Conservation (phyloP, 129 eudicot genomes). For the Artemisia argyi region DNA sequence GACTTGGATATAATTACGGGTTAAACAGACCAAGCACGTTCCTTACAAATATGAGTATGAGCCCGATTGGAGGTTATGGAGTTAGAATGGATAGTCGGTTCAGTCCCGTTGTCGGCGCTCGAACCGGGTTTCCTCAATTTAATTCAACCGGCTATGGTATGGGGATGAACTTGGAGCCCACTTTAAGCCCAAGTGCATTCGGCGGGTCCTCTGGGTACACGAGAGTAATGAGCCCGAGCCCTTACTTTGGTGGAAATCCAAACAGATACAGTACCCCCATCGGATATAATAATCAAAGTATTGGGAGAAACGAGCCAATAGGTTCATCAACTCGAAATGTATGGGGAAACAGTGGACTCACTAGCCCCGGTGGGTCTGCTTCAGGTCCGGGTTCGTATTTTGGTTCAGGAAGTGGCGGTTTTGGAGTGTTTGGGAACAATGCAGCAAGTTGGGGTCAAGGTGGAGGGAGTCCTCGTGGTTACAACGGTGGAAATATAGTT, state of each 20-base stretch:
- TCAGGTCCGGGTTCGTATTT: constrained; percentile 53
- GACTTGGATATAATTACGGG: constrained; percentile 45
- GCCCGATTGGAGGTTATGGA: constrained; percentile 62
- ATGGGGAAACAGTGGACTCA: constrained; percentile 70
- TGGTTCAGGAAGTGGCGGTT: constrained; percentile 60
- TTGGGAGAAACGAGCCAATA: constrained; percentile 49
- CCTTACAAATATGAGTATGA: constrained; percentile 50
- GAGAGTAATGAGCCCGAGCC: constrained; percentile 58
- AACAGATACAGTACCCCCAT: constrained; percentile 68
- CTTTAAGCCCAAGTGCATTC: constrained; percentile 52
- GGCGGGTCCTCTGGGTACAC: constrained; percentile 60
- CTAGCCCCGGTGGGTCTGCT: constrained; percentile 42
- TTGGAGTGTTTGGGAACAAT: constrained; percentile 68
- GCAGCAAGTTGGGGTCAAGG: constrained; percentile 61
- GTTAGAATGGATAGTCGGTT: constrained; percentile 73
- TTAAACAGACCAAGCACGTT: constrained; percentile 53
- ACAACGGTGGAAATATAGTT: constrained; percentile 44
- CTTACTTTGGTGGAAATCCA: constrained; percentile 50
- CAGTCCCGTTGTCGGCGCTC: constrained; percentile 52
- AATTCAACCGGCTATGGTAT: constrained; percentile 61
- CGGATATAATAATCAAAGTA: constrained; percentile 48
- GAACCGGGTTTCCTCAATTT: constrained; percentile 62
- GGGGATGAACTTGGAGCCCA: constrained; percentile 64
- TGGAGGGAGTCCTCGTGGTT: constrained; percentile 54
- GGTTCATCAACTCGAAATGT: constrained; percentile 52